phyloP scores from a whole-genome alignment of 805 yeast species.

The Starmerella vitae region DNA sequence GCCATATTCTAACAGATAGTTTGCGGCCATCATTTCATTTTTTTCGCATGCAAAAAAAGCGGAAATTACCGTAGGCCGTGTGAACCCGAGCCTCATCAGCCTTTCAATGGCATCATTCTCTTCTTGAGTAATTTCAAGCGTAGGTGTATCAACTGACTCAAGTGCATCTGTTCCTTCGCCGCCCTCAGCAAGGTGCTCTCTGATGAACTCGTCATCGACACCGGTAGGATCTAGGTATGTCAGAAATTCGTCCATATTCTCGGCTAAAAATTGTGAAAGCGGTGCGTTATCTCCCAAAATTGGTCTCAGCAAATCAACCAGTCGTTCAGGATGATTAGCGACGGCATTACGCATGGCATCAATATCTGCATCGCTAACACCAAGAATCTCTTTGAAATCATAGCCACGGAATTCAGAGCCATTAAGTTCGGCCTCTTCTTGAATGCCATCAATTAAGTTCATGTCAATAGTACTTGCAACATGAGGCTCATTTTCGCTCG shows the following conservation, averaged over 20 bases:
- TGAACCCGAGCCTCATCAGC: conserved; percentile 86
- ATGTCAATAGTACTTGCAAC: conserved; percentile 26
- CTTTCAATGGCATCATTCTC: conserved; percentile 85
- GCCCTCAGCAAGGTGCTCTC: conserved; percentile 11
- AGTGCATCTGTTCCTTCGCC: conserved; percentile 40
- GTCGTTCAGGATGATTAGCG: conserved; percentile 73
- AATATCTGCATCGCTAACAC: conserved; percentile 36
- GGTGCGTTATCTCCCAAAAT: conserved; percentile 73
- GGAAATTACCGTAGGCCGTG: conserved; percentile 72
- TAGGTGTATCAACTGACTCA: conserved; percentile 13
- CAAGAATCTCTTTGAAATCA: conserved; percentile 27
- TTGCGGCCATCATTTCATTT: conserved; percentile 93
- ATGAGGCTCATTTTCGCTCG: conserved; percentile 2
- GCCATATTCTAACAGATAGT: conserved; percentile 54
- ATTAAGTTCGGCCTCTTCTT: conserved; percentile 23
- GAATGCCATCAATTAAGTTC: conserved; percentile 31
- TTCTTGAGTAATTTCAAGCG: conserved; percentile 50
- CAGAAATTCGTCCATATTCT: conserved; percentile 46
- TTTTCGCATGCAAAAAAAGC: conserved; percentile 96
- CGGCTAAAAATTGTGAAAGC: conserved; percentile 39
- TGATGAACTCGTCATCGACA: conserved; percentile 28
- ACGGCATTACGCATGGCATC: conserved; percentile 61
- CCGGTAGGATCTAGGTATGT: neutral
- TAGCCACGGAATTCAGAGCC: conserved; percentile 21
- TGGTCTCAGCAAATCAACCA: conserved; percentile 72